Evolutionary conservation across 306 rosid species (phyloP).

Genomic region (Malus domestica): DNA sequence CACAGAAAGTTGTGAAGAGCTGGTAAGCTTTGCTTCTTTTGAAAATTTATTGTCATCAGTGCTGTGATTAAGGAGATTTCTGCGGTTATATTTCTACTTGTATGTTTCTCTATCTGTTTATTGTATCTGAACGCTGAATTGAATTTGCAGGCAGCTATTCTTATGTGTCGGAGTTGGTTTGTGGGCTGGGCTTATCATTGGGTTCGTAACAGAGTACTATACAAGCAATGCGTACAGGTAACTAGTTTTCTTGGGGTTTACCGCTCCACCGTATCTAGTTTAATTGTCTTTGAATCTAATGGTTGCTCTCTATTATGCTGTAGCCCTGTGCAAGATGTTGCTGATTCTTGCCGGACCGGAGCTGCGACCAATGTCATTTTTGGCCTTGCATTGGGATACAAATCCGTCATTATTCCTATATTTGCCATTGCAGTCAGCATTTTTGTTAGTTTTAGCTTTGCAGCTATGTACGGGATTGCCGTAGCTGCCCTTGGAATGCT

Average conservation of each 20-base stretch:
- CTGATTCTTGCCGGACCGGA: constrained; percentile 94
- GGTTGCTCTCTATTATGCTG: constrained; percentile 10
- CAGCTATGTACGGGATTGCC: constrained; percentile 97
- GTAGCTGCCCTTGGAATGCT: constrained; percentile 98
- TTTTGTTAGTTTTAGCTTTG: constrained; percentile 87
- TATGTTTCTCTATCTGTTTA: neutral
- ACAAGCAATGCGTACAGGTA: constrained; percentile 98
- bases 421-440: constrained; percentile 88
- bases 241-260: constrained; percentile 1
- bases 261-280: neutral
- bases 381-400: constrained; percentile 99
- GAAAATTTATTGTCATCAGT: neutral
- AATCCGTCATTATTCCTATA: constrained; percentile 91
- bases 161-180: constrained; percentile 88
- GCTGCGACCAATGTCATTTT: constrained; percentile 97
- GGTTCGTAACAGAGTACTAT: constrained; percentile 85
- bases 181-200: constrained; percentile 95
- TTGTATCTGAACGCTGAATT: neutral
- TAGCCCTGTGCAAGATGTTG: constrained; percentile 99
- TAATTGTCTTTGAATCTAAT: neutral
- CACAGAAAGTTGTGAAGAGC: constrained; percentile 69
- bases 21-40: constrained; percentile 39
- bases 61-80: neutral
- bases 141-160: constrained; percentile 73
- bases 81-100: neutral